These are phyloP conservation scores for Lunularia cruciata DNA, from an alignment of 225 moss, liverwort and hornwort species.

Conservation along the genomic window DNA sequence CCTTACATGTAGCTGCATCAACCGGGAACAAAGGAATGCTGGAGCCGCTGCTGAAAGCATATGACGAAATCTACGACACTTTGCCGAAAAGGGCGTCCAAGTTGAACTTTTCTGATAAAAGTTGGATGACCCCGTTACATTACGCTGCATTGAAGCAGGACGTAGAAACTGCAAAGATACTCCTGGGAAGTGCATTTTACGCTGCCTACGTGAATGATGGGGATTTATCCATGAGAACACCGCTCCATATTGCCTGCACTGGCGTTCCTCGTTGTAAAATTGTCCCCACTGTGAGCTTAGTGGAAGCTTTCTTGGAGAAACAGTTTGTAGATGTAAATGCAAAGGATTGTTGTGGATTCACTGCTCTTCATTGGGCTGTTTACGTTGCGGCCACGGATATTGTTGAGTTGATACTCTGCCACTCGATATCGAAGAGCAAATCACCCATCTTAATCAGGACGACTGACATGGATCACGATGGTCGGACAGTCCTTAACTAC, in stretches of 20 bases:
- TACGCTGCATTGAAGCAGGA: slow-evolving; percentile 6
- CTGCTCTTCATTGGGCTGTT: slow-evolving; percentile 32
- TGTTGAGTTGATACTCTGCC: slow-evolving; percentile 9
- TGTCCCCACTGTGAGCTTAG: not conserved
- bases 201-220: slow-evolving; percentile 6
- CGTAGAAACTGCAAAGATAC: not conserved
- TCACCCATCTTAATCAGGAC: no score
- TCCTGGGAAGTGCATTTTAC: slow-evolving; percentile 6
- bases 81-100: no score
- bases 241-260: slow-evolving; percentile 18
- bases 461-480: slow-evolving; percentile 3
- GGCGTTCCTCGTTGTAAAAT: not conserved
- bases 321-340: slow-evolving; percentile 16
- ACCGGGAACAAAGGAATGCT: not conserved
- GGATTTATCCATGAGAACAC: slow-evolving; percentile 11
- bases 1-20: not conserved
- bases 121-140: slow-evolving; percentile 28
- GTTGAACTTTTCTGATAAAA: slow-evolving; percentile 1
- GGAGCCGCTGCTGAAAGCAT: not conserved
- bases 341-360: slow-evolving; percentile 20
- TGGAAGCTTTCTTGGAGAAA: not conserved
- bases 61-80: not conserved
- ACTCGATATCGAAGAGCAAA: not conserved
- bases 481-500: slow-evolving; percentile 13
- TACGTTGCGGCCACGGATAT: not conserved